Evolutionary conservation across 1,284 basidiomycete species (phyloP).

Genomic region (Rhodotorula sp.): DNA sequence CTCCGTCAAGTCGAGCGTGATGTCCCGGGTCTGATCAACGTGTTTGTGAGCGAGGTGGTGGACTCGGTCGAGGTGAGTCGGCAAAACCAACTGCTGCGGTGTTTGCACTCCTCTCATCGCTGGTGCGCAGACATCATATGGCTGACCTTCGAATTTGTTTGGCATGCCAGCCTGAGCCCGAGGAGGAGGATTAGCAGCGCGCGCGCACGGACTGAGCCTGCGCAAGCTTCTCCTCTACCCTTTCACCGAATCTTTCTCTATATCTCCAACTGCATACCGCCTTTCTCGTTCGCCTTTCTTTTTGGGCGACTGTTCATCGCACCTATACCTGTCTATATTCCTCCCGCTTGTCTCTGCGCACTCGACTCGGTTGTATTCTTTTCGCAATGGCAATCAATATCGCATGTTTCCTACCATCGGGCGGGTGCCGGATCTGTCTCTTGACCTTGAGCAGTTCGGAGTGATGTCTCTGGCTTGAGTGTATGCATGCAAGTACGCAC

Average conservation of each 20-base stretch:
- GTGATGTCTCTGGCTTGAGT: no score
- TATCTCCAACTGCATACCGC: not conserved
- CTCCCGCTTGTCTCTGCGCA: not conserved
- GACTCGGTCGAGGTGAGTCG: slow-evolving; percentile 44
- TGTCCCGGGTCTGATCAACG: slow-evolving; percentile 52
- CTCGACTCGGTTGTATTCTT: no score
- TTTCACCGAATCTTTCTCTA: not conserved
- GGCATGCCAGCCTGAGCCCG: slow-evolving; percentile 31
- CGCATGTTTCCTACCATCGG: no score
- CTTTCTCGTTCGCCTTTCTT: no score
- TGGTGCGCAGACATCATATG: no score
- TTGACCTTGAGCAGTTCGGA: no score
- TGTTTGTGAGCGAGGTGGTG: slow-evolving; percentile 54
- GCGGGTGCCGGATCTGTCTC: no score
- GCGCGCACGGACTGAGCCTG: no score
- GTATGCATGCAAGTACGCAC: no score
- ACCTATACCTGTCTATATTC: not conserved
- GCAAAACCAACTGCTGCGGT: not conserved
- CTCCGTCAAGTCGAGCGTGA: slow-evolving; percentile 88
- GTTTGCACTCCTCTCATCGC: not conserved
- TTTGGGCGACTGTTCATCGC: not conserved
- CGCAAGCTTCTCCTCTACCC: no score
- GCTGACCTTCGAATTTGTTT: not conserved
- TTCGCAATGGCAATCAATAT: no score
- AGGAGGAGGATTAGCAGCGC: slow-evolving; percentile 7